Evolutionary conservation across 352 stramenopile species (phyloP).

Genomic region (Phytophthora pinifolia): DNA sequence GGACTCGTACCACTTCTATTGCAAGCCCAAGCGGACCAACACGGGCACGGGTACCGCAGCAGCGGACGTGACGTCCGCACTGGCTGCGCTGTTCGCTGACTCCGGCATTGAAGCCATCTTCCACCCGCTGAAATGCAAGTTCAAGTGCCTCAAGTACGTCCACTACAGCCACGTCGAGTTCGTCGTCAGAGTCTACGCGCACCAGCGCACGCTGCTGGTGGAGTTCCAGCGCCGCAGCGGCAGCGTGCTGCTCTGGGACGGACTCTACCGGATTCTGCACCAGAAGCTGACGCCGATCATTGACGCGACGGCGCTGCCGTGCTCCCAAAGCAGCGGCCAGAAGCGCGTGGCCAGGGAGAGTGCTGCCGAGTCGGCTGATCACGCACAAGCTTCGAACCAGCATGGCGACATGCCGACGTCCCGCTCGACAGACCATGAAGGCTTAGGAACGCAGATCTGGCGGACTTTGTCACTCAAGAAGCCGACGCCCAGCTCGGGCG

Average conservation of each 20-base stretch:
- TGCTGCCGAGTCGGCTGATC: not conserved
- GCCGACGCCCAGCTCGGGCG: constrained; percentile 57
- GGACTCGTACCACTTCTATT: constrained; percentile 85
- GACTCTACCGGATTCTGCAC: constrained; percentile 76
- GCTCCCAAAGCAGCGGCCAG: constrained; percentile 68
- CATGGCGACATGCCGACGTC: not conserved
- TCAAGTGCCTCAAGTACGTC: constrained; percentile 86
- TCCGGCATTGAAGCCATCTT: constrained; percentile 72
- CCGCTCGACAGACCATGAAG: constrained; percentile 32
- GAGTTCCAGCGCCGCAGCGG: constrained; percentile 78
- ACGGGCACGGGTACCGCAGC: constrained; percentile 31
- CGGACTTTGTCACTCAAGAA: constrained; percentile 47
- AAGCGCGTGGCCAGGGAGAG: constrained; percentile 40
- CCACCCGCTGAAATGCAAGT: constrained; percentile 79
- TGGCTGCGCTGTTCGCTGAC: constrained; percentile 42
- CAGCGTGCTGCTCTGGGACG: constrained; percentile 79
- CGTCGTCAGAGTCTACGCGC: constrained; percentile 64
- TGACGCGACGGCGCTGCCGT: constrained; percentile 47
- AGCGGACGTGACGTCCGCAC: constrained; percentile 45
- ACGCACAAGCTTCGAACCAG: constrained; percentile 3
- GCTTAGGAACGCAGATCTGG: constrained; percentile 62
- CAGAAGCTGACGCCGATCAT: constrained; percentile 52
- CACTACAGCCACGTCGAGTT: constrained; percentile 87
- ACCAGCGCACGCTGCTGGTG: constrained; percentile 49
- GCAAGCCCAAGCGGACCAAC: constrained; percentile 25